Conservation (phyloP, 768 basidiomycete genomes). For the Myochromella boudieri region DNA sequence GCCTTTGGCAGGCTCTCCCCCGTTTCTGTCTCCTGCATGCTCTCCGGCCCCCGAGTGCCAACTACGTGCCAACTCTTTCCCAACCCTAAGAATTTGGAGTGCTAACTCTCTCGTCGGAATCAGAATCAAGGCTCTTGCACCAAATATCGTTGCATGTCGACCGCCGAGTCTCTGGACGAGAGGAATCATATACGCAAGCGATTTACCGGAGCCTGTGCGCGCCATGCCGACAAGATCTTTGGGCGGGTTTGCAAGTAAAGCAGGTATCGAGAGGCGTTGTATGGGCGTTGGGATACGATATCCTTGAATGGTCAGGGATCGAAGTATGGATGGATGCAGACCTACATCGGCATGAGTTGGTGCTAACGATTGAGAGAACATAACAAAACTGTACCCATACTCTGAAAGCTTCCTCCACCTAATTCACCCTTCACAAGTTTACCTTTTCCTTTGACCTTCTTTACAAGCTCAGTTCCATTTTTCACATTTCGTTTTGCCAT, state of each 20-base stretch:
- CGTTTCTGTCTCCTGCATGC: slow-evolving; percentile 76
- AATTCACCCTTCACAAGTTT: slow-evolving; percentile 74
- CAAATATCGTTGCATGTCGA: slow-evolving; percentile 75
- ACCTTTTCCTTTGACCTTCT: slow-evolving; percentile 71
- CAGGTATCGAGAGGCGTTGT: slow-evolving; percentile 86
- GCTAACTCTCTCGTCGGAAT: slow-evolving; percentile 94
- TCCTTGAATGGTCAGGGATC: slow-evolving; percentile 87
- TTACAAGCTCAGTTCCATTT: slow-evolving; percentile 72
- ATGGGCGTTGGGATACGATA: slow-evolving; percentile 96
- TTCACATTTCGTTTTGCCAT: slow-evolving; percentile 74
- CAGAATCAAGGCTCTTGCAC: slow-evolving; percentile 84
- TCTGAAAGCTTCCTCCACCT: slow-evolving; percentile 94
- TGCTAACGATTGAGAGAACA: slow-evolving; percentile 3
- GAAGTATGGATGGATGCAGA: slow-evolving; percentile 78
- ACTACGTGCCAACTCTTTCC: slow-evolving; percentile 88
- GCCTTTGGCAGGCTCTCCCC: slow-evolving; percentile 54
- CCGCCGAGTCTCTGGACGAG: slow-evolving; percentile 85
- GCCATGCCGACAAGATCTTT: slow-evolving; percentile 98
- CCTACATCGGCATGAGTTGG: slow-evolving; percentile 40
- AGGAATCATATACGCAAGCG: slow-evolving; percentile 93
- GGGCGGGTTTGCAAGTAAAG: slow-evolving; percentile 79
- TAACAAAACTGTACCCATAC: slow-evolving; percentile 70
- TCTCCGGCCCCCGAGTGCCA: slow-evolving; percentile 61
- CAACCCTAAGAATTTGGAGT: slow-evolving; percentile 89
- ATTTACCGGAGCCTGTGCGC: slow-evolving; percentile 96